Evolutionary conservation across 2,329 filamentous ascomycete genomes (phyloP).

Genomic region (Aspergillus sp.): DNA sequence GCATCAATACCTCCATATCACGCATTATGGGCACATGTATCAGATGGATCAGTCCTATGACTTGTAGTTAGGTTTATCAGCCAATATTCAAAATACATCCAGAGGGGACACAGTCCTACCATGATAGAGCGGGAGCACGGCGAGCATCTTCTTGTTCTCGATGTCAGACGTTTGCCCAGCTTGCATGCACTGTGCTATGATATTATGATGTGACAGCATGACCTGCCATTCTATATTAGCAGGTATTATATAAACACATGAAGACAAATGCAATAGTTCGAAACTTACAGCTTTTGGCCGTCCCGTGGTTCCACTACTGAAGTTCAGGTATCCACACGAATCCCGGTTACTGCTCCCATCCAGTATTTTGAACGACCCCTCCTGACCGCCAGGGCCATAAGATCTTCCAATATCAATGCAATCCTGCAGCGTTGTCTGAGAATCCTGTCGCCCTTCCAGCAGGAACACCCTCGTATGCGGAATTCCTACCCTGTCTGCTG

Average conservation of each 20-base stretch:
- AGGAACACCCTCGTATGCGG: conserved; percentile 56
- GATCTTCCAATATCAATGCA: conserved; percentile 34
- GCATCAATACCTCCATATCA: conserved; percentile 67
- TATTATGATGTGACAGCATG: conserved; percentile 57
- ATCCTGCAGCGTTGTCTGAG: conserved; percentile 48
- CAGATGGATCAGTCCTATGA: conserved; percentile 63
- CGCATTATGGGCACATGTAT: conserved; percentile 64
- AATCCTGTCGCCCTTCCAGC: conserved; percentile 56
- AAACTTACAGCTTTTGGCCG: conserved; percentile 47
- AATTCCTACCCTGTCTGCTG: conserved; percentile 58
- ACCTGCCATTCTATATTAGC: conserved; percentile 30
- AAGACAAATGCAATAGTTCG: too few species aligned
- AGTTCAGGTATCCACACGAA: conserved; percentile 56
- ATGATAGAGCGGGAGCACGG: conserved; percentile 63
- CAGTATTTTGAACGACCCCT: conserved; percentile 51
- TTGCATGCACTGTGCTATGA: conserved; percentile 64
- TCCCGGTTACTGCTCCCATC: conserved; percentile 58
- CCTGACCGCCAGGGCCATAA: conserved; percentile 34
- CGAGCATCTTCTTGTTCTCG: conserved; percentile 52
- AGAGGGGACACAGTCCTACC: conserved; percentile 29
- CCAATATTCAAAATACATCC: not conserved
- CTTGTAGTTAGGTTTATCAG: conserved; percentile 12
- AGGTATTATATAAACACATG: too few species aligned
- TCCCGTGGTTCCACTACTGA: conserved; percentile 53
- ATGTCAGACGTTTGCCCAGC: conserved; percentile 55